Evolutionary conservation across 306 rosid species (phyloP).

Genomic region (Lathyrus aphaca): DNA sequence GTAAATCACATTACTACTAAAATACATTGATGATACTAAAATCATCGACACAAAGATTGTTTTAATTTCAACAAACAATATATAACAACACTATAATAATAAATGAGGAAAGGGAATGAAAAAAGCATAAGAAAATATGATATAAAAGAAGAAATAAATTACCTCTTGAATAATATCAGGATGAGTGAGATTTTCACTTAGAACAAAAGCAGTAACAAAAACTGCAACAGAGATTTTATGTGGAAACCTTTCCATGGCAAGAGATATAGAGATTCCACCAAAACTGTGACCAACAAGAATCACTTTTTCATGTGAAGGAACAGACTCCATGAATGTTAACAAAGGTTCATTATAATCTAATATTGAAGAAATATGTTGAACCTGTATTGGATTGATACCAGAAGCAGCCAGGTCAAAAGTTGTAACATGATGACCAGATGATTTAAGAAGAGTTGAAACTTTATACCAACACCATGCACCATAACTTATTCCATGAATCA

Average conservation of each 20-base stretch:
- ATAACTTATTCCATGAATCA: slow-evolving; percentile 57
- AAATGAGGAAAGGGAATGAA: no score
- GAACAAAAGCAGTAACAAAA: slow-evolving; percentile 51
- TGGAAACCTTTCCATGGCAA: slow-evolving; percentile 59
- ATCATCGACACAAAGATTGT: no score
- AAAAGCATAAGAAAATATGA: no score
- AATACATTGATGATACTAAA: no score
- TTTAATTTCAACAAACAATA: no score
- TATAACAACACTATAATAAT: no score
- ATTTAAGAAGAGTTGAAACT: slow-evolving; percentile 40
- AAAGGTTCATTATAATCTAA: slow-evolving; percentile 49
- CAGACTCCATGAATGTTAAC: slow-evolving; percentile 43
- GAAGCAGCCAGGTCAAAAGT: slow-evolving; percentile 51
- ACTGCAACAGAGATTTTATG: slow-evolving; percentile 47
- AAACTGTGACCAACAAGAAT: slow-evolving; percentile 44
- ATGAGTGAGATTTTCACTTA: slow-evolving; percentile 28
- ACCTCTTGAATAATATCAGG: slow-evolving; percentile 30
- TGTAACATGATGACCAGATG: slow-evolving; percentile 49
- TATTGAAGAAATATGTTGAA: slow-evolving; percentile 43
- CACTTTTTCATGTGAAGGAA: slow-evolving; percentile 40
- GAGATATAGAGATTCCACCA: slow-evolving; percentile 47
- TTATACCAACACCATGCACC: slow-evolving; percentile 75
- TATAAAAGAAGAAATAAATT: not conserved
- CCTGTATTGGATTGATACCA: slow-evolving; percentile 53
- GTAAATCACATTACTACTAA: no score